Evolutionary conservation across 75 land plant genomes (phyloP), one percentile per base, ranked within the genome.

Genomic region (Adiantum capillusveneris): DNA sequence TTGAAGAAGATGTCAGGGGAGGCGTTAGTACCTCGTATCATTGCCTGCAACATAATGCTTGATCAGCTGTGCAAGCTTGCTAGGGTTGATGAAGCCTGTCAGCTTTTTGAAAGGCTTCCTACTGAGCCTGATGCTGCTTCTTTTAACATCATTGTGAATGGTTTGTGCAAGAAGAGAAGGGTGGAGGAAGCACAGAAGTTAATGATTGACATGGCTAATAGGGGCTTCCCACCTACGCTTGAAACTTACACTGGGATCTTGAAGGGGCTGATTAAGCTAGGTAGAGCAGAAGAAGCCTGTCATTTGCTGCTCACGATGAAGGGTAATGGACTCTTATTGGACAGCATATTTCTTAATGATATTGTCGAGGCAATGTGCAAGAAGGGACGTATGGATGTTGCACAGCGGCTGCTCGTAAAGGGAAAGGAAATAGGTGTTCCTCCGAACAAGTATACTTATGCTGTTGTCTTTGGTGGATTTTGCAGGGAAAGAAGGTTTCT

Each of bases 371-470:
- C 48, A 16, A 39, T 75, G 24, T 59, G 72, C n/a, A 60, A 56
- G 13, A 62, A 29, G 27, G 69, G 60, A 2, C 61, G 29, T 55
- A 11, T 60, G 21, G 64, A 62, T 20, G 77, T 64, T 20, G 65
- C 62, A 31, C 28, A 42, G 25, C 25, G 42, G 12, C 48, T 78
- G 25, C 52, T 73, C 18, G 30, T 64, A 9, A 43, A 61, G 36
- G 67, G 72, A 76, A 30, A 14, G 12, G 61, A 31, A 18, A 56
- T 70, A 16, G 65, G 65, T 6, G 57, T 59, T 25, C 45, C 41
- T 0, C 89, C 97, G 26, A 86, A 82, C 63, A 60, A 79, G 55
- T 64, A 75, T 18, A 88, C 93, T 6, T 63, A 56, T 51, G 56
- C 53, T 31, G 26, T 60, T 11, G 24, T 39, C 43, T 29, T 70